Evolutionary conservation across 2,329 filamentous ascomycete genomes (phyloP), one percentile per base, ranked within the genome.

Genomic region (Gnomoniopsis sp.): DNA sequence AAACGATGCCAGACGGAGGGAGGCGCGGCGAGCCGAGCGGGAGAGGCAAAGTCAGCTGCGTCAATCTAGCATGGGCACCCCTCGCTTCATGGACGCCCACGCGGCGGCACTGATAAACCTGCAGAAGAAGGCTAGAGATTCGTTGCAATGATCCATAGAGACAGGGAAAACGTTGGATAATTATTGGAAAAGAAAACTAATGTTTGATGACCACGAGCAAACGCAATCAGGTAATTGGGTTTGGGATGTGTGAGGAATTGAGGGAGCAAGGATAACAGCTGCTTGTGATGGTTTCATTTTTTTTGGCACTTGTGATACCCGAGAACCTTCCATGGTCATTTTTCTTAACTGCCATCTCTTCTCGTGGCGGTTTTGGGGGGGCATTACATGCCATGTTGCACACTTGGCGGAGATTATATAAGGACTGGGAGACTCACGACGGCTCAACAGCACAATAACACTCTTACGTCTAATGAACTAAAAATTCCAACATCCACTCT

Each of bases 61-160:
- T 66, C 88, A 91, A 64, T 85, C 88, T 70, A 81, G 85, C 64
- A 95, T 96, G 89, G 81, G 90, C 55, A 86, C 84, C 17, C 57
- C 88, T 0, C 85, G 89, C 63, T 83, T 96, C 77, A 78, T 89
- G 53, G 88, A 90, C 49, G 81, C 87, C 22, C 93, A 97, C 71
- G 82, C 88, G 21, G 88, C 93, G 63, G 90, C 88, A 1, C 82
- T 97, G 83, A 81, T 89, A 63, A 87, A 81, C 70, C 89, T 97
- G 87, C 92, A 96, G 67, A 74, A 72, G 38, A 65, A 69, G 23
- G 75, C 76, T 50, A 23, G 21, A 12, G 3, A 22, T n/a, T 3
- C 6, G 44, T 7, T 21, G 23, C 6, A 23, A 38, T 17, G 33
- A 19, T 38, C 49, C 6, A 26, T 12, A 44, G 14, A 19, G 36